Evolutionary conservation across 495 filamentous ascomycete species (phyloP).

Genomic region (Penicillium verhagenii): DNA sequence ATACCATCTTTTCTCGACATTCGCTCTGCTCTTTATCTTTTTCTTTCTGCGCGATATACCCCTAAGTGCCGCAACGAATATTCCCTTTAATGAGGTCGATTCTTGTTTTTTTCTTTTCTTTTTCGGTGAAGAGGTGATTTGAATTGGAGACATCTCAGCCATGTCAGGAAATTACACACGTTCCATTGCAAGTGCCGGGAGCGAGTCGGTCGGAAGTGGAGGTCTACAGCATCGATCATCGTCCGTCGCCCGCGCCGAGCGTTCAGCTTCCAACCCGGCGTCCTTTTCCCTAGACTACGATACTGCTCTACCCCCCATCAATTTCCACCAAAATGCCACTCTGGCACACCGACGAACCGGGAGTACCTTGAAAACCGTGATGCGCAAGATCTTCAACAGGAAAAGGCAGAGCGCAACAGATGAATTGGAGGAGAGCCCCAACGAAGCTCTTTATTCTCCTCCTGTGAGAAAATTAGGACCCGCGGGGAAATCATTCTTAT

Average conservation of each 20-base stretch:
- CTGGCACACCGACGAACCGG: slow-evolving; percentile 39
- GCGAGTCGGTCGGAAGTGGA: slow-evolving; percentile 16
- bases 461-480: slow-evolving; percentile 4
- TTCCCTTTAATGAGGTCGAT: slow-evolving; percentile 21
- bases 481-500: slow-evolving; percentile 14
- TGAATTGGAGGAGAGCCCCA: slow-evolving; percentile 27
- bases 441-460: slow-evolving; percentile 16
- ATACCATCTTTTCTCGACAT: slow-evolving; percentile 16
- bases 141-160: background rate
- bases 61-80: slow-evolving; percentile 18
- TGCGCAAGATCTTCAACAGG: slow-evolving; percentile 48
- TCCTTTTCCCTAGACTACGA: slow-evolving; percentile 25
- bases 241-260: slow-evolving; percentile 16
- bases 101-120: too few relatives aligned
- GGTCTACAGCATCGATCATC: slow-evolving; percentile 15
- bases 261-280: slow-evolving; percentile 18
- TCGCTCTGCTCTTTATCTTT: slow-evolving; percentile 4
- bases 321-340: slow-evolving; percentile 17
- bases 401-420: slow-evolving; percentile 42
- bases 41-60: slow-evolving; percentile 12
- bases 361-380: slow-evolving; percentile 47
- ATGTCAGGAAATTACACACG: slow-evolving; percentile 19
- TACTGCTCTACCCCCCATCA: slow-evolving; percentile 29
- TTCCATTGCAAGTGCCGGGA: slow-evolving; percentile 25
- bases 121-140: background rate